These are phyloP conservation scores for Achlya hypogyna DNA, from an alignment of 352 stramenopile species.

Conservation along the genomic window DNA sequence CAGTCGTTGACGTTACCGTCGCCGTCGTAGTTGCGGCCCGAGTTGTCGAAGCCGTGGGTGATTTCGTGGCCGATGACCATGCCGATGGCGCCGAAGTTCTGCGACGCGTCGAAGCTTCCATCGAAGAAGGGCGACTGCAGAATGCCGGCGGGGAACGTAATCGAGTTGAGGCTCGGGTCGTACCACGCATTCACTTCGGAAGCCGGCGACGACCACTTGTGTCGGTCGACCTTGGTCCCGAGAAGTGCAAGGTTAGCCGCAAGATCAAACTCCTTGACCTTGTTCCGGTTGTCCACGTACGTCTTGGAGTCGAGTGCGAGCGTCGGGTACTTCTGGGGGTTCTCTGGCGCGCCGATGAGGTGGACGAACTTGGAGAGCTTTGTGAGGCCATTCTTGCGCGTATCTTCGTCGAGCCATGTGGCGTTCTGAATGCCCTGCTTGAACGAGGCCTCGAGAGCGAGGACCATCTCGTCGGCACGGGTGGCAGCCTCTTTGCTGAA, in stretches of 20 bases:
- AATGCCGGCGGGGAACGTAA: conserved; percentile 90
- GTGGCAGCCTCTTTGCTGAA: neutral
- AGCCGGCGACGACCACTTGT: conserved; percentile 81
- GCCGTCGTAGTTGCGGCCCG: conserved; percentile 80
- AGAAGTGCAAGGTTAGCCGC: conserved; percentile 27
- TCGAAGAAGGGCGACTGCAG: conserved; percentile 85
- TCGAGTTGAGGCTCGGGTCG: conserved; percentile 62
- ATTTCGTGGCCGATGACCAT: conserved; percentile 92
- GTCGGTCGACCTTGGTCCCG: conserved; percentile 33
- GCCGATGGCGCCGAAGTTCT: conserved; percentile 88
- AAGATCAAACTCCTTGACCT: conserved; percentile 31
- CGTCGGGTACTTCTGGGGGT: conserved; percentile 28
- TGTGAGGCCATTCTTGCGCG: conserved; percentile 63
- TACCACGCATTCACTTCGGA: conserved; percentile 88
- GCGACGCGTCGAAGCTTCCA: conserved; percentile 55
- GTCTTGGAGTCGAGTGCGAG: conserved; percentile 36
- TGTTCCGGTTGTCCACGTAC: conserved; percentile 46
- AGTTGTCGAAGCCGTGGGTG: conserved; percentile 90
- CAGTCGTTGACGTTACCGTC: conserved; percentile 83
- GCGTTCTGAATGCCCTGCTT: conserved; percentile 74
- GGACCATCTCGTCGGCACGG: conserved; percentile 72
- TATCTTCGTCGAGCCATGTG: conserved; percentile 84
- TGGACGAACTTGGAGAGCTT: conserved; percentile 85
- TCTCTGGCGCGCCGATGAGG: conserved; percentile 41
- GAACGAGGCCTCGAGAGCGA: conserved; percentile 72